Percentiles rank a stretch among this genome's conserved stretches.
These are phyloP conservation scores for Aspergillus glaucus DNA, from an alignment of 2,329 filamentous ascomycete genomes.

Conservation along the genomic window DNA sequence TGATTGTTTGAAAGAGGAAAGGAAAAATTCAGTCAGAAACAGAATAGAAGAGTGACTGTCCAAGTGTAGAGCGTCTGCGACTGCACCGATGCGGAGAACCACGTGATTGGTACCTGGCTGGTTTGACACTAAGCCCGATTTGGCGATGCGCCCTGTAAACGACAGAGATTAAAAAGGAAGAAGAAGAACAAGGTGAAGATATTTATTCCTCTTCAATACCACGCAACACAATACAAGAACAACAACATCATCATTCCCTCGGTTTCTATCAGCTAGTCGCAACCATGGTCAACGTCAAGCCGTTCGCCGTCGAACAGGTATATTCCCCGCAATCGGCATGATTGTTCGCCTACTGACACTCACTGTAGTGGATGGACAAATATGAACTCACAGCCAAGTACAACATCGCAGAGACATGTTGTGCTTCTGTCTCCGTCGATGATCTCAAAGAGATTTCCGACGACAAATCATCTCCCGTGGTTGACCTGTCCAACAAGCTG, in stretches of 20 bases:
- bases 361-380: constrained; percentile 50
- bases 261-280: background rate
- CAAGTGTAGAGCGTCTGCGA: background rate
- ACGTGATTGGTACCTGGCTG: constrained; percentile 2
- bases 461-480: constrained; percentile 44
- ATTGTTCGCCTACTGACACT: constrained; percentile 5
- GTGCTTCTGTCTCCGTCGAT: constrained; percentile 50
- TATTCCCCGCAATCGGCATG: constrained; percentile 1
- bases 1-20: background rate
- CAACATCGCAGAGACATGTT: constrained; percentile 54
- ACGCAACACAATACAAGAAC: too few species aligned
- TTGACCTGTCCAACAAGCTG: constrained; percentile 51
- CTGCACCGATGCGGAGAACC: constrained; percentile 9
- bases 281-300: constrained; percentile 33
- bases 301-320: constrained; percentile 60
- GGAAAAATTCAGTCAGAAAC: background rate
- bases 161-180: background rate
- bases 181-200: background rate
- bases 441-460: constrained; percentile 48
- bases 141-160: background rate
- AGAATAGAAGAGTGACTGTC: background rate
- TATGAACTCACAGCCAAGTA: constrained; percentile 49
- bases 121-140: background rate
- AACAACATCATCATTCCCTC: background rate
- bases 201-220: background rate